Evolutionary conservation across 2,329 filamentous ascomycete species (phyloP).

Genomic region (Aspergillus carbonarius): DNA sequence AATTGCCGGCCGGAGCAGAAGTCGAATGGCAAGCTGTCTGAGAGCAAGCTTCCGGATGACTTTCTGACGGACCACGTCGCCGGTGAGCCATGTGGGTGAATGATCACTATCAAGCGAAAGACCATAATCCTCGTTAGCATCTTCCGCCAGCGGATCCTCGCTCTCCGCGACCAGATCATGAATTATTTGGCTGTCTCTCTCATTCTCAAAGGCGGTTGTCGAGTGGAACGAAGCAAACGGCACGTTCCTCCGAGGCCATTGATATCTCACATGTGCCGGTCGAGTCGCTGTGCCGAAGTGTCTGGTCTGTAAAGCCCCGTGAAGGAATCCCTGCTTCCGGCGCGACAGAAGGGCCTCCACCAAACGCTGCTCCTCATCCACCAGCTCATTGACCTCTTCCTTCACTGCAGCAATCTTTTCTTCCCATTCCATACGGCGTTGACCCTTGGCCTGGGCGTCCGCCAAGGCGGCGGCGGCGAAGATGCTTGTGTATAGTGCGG

Average conservation of each 20-base stretch:
- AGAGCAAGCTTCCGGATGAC: conserved; percentile 41
- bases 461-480: conserved; percentile 43
- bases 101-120: conserved; percentile 21
- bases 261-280: conserved; percentile 14
- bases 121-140: conserved; percentile 19
- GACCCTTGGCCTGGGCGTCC: conserved; percentile 41
- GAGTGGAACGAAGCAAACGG: conserved; percentile 8
- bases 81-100: conserved; percentile 29
- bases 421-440: conserved; percentile 41
- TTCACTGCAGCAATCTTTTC: conserved; percentile 45
- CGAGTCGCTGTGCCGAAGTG: conserved; percentile 25
- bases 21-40: conserved; percentile 40
- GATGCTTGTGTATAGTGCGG: conserved; percentile 46
- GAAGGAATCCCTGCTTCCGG: conserved; percentile 19
- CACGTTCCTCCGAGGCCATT: conserved; percentile 4
- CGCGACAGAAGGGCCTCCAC: conserved; percentile 31
- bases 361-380: conserved; percentile 40
- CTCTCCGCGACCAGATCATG: conserved; percentile 5
- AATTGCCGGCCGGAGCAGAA: conserved; percentile 40
- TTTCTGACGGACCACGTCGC: conserved; percentile 33
- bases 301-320: conserved; percentile 24
- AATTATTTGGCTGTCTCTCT: background rate
- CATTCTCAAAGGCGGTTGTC: background rate
- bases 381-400: conserved; percentile 41
- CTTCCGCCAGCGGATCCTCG: conserved; percentile 8